Base-by-base conservation (phyloP, 176 grass and related monocot genomes). In the Oryza coarctata region DNA sequence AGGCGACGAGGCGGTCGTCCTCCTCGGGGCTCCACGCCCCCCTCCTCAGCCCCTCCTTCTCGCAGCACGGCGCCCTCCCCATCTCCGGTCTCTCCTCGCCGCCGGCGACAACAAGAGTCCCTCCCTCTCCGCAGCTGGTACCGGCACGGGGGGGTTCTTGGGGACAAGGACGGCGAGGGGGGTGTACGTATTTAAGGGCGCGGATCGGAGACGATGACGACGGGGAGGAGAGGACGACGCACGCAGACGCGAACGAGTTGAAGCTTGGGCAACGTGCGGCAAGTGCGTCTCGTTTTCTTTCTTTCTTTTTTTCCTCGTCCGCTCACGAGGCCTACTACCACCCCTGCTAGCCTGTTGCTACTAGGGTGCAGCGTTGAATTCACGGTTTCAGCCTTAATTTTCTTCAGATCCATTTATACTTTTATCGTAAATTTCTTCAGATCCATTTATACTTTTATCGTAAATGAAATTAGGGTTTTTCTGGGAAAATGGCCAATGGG, bases 11-110 rank as follows among this genome's bases (percentile, higher is more conserved):
- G 61, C 63, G 83, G 68, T 91, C 30, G 82, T 91, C 90, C 86
- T 91, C 90, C 40, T 88, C 79, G 39, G 82, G 9, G 78, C 78
- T 86, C 90, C 90, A 91, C 79, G 82, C 61, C 6, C 90, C 90
- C 74, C 33, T 68, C 74, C 64, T 81, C 74, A 91, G 82, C 30
- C 90, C 90, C 26, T 88, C 86, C 90, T 91, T 88, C 49, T 78
- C 78, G 83, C 90, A 91, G 74, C 90, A 91, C 68, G 90, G 90
- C 40, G 90, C 73, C 43, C 90, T 82, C 82, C 85, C 90, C 86
- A 91, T 91, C 27, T 3, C 79, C n/a, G n/a, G n/a, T n/a, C n/a
- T n/a, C 11, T 9, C 18, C 22, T 6, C 36, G 49, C 15, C 49
- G 49, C 17, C 49, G 47, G 49, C 49, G 49, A 22, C 49, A 8